Conservation (phyloP, 2,329 filamentous ascomycete species). For the Cytospora piceae region DNA sequence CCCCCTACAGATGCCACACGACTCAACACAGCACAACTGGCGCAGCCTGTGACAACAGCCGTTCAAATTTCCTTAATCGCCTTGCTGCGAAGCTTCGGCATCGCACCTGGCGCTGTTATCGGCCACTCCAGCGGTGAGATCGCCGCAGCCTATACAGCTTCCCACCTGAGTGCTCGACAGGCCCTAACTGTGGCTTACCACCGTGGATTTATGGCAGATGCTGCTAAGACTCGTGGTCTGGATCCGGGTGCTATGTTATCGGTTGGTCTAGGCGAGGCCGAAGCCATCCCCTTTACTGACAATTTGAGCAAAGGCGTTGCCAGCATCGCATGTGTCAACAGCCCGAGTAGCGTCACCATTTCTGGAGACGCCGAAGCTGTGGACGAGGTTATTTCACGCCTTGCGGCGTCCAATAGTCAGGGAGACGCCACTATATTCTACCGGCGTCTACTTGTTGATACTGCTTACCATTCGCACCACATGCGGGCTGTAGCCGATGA, state of each 20-base stretch:
- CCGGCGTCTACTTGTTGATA: conserved; percentile 16
- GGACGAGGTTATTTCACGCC: not conserved
- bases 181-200: conserved; percentile 6
- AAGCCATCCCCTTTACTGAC: conserved; percentile 15
- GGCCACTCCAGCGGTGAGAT: conserved; percentile 49
- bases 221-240: not conserved
- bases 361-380: conserved; percentile 45
- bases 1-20: too few relatives aligned
- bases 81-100: conserved; percentile 38
- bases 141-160: conserved; percentile 44
- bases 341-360: conserved; percentile 54
- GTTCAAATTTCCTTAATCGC: conserved; percentile 50
- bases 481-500: conserved; percentile 18
- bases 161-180: conserved; percentile 19
- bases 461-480: conserved; percentile 30
- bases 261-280: conserved; percentile 20
- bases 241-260: conserved; percentile 31
- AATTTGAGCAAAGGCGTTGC: conserved; percentile 34
- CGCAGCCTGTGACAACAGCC: conserved; percentile 52
- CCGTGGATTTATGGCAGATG: conserved; percentile 15
- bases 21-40: conserved; percentile 32
- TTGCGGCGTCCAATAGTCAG: conserved; percentile 30
- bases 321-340: conserved; percentile 54
- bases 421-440: conserved; percentile 21
- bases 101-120: conserved; percentile 40